Evolutionary conservation across 1,139 yeast genomes (phyloP).

Genomic region (Candida albicans): DNA sequence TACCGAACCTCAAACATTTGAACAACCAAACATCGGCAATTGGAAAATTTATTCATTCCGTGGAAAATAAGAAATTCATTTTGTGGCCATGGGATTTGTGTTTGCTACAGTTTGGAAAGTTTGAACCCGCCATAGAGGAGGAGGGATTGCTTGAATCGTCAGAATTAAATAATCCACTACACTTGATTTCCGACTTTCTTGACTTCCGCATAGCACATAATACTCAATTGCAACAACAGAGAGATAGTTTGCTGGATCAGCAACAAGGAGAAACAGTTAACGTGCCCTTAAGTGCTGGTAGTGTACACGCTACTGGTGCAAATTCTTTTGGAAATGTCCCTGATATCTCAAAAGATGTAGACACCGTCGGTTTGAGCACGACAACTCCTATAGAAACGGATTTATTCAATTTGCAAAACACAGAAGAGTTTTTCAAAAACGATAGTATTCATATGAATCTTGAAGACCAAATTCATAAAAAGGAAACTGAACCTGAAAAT

Average conservation of each 20-base stretch:
- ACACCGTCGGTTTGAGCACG: constrained; percentile 15
- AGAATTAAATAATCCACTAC: constrained; percentile 27
- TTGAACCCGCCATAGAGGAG: constrained; percentile 13
- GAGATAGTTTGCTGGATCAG: constrained; percentile 12
- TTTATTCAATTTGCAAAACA: constrained; percentile 23
- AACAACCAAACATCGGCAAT: constrained; percentile 69
- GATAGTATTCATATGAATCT: constrained; percentile 4
- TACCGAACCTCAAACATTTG: constrained; percentile 66
- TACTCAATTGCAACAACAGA: constrained; percentile 14
- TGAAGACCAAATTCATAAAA: constrained; percentile 26
- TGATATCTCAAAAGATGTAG: constrained; percentile 18
- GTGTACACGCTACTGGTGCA: constrained; percentile 25
- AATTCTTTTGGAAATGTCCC: constrained; percentile 25
- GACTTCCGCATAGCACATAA: constrained; percentile 33
- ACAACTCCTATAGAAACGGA: constrained; percentile 24
- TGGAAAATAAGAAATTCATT: constrained; percentile 56
- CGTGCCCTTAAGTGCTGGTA: constrained; percentile 27
- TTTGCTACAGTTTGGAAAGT: constrained; percentile 51
- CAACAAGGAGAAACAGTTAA: constrained; percentile 10
- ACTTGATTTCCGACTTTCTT: constrained; percentile 37
- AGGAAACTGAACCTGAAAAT: constrained; percentile 26
- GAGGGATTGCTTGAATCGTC: constrained; percentile 3
- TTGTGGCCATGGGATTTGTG: constrained; percentile 74
- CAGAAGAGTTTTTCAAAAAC: constrained; percentile 17
- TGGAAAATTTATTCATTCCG: constrained; percentile 52